phyloP scores from a whole-genome alignment of 2,329 filamentous ascomycete species.

The Aspergillus latus region DNA sequence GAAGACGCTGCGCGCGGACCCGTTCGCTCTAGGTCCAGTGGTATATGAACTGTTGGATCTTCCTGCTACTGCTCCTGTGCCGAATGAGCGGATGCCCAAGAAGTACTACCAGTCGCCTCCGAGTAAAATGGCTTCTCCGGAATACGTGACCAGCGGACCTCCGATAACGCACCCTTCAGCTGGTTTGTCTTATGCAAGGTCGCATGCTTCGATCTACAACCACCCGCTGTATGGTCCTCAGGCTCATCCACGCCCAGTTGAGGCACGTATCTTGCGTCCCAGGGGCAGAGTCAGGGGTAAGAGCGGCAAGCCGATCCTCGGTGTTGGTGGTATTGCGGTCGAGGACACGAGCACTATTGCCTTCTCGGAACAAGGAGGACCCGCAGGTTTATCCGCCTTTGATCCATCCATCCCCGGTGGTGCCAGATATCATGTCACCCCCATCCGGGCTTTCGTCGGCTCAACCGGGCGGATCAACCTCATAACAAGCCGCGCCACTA shows the following conservation, averaged over 20 bases:
- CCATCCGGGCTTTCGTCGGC: constrained; percentile 48
- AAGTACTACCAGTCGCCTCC: constrained; percentile 38
- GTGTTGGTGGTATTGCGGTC: constrained; percentile 44
- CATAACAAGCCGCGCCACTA: constrained; percentile 33
- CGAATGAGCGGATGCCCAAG: constrained; percentile 34
- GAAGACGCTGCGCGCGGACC: constrained; percentile 43
- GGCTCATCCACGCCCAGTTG: constrained; percentile 50
- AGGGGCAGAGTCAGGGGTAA: constrained; percentile 39
- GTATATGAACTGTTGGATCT: constrained; percentile 59
- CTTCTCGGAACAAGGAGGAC: constrained; percentile 34
- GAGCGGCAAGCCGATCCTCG: constrained; percentile 35
- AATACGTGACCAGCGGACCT: constrained; percentile 50
- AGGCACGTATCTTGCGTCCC: constrained; percentile 58
- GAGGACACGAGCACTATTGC: constrained; percentile 39
- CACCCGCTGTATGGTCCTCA: constrained; percentile 64
- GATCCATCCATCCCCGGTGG: constrained; percentile 51
- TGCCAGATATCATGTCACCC: constrained; percentile 53
- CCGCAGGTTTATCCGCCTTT: constrained; percentile 44
- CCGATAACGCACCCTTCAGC: constrained; percentile 65
- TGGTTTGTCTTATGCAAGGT: constrained; percentile 62
- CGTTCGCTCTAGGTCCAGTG: constrained; percentile 51
- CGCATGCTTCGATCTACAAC: constrained; percentile 56
- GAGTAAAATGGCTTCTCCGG: constrained; percentile 38
- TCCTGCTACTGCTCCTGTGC: constrained; percentile 45
- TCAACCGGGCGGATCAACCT: constrained; percentile 47